phyloP scores from a whole-genome alignment of 2,329 filamentous ascomycete genomes.

The Aspergillus sp. region DNA sequence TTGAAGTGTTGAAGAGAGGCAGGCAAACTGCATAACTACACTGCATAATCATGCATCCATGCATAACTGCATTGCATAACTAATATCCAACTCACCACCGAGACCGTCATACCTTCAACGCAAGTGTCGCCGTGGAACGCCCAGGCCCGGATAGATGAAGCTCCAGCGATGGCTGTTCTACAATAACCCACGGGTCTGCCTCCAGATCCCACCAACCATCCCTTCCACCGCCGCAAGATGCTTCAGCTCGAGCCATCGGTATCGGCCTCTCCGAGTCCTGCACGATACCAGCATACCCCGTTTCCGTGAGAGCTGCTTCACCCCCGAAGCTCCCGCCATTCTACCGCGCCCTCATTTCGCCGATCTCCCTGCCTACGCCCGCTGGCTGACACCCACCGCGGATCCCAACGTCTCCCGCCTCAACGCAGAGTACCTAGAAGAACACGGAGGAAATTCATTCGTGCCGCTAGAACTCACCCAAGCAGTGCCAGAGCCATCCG shows the following conservation, averaged over 20 bases:
- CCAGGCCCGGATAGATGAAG: no score
- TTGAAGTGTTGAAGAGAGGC: no score
- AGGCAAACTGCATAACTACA: no score
- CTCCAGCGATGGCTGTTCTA: slow-evolving; percentile 13
- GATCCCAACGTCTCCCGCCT: slow-evolving; percentile 20
- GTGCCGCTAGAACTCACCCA: slow-evolving; percentile 53
- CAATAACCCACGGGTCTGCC: slow-evolving; percentile 8
- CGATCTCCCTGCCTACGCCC: slow-evolving; percentile 44
- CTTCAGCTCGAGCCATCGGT: slow-evolving; percentile 6
- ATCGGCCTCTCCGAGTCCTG: slow-evolving; percentile 21
- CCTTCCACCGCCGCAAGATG: no score
- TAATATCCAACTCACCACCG: no score
- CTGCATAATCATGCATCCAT: no score
- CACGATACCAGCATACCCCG: slow-evolving; percentile 26
- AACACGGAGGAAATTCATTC: slow-evolving; percentile 38
- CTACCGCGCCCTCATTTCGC: slow-evolving; percentile 37
- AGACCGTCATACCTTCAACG: no score
- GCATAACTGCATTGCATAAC: no score
- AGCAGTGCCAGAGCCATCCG: neutral
- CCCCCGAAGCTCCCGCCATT: slow-evolving; percentile 44
- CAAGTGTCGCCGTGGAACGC: no score
- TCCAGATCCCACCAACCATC: no score
- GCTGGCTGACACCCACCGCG: slow-evolving; percentile 49
- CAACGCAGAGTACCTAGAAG: slow-evolving; percentile 36
- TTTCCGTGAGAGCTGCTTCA: slow-evolving; percentile 49